These are phyloP conservation scores for Martensiomyces pterosporus DNA, from an alignment of 192 early-diverging fungal genomes.

Conservation along the genomic window DNA sequence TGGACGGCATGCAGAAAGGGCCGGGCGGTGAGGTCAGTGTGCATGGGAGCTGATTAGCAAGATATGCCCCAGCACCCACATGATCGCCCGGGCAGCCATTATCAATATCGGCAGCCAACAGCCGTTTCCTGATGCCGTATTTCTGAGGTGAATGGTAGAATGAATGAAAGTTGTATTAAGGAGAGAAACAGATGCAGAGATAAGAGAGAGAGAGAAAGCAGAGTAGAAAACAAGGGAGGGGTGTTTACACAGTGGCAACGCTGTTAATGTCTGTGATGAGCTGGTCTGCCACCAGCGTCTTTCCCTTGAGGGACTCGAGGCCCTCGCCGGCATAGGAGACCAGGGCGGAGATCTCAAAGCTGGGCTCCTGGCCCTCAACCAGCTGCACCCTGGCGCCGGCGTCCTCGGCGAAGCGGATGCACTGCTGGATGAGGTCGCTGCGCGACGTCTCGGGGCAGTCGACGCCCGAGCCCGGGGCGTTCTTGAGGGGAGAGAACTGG, in stretches of 20 bases:
- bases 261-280: conserved; percentile 19
- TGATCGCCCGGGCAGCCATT: too few relatives aligned
- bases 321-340: conserved; percentile 94
- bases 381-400: conserved; percentile 76
- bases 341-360: conserved; percentile 84
- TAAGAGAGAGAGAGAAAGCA: background rate
- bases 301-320: conserved; percentile 70
- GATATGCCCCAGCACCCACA: too few relatives aligned
- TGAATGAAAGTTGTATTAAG: too few relatives aligned
- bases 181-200: background rate
- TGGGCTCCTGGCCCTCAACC: conserved; percentile 43
- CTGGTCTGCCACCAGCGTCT: conserved; percentile 45
- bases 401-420: conserved; percentile 77
- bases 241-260: conserved; percentile 20
- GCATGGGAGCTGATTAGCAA: too few relatives aligned
- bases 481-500: conserved; percentile 98
- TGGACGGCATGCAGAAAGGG: too few relatives aligned
- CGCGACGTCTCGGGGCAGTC: conserved; percentile 95
- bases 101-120: too few relatives aligned
- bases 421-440: conserved; percentile 82
- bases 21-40: too few relatives aligned
- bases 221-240: background rate
- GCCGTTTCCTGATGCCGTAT: too few relatives aligned
- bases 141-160: too few relatives aligned
- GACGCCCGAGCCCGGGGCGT: conserved; percentile 80